Conservation (phyloP, 805 yeast genomes). For the Spathaspora gorwiae region DNA sequence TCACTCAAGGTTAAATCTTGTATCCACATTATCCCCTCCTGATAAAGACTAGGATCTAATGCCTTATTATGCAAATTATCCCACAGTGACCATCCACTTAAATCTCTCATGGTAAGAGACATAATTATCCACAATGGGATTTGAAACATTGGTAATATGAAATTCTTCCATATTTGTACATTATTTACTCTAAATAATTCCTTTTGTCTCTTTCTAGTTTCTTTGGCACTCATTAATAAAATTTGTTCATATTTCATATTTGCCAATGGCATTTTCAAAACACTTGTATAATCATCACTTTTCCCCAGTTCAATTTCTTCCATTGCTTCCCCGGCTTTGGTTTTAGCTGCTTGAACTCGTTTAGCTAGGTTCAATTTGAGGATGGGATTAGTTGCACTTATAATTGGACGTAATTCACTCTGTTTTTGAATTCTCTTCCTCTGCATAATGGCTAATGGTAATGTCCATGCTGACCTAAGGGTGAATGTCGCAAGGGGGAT, state of each 20-base stretch:
- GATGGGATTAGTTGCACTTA: conserved; percentile 73
- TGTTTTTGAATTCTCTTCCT: conserved; percentile 68
- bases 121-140: conserved; percentile 83
- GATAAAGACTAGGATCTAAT: conserved; percentile 45
- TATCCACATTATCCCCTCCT: conserved; percentile 60
- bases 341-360: conserved; percentile 36
- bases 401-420: conserved; percentile 63
- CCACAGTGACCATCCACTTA: conserved; percentile 65
- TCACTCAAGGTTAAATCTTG: conserved; percentile 57
- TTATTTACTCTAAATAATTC: conserved; percentile 58
- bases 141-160: conserved; percentile 72
- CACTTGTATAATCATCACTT: conserved; percentile 4
- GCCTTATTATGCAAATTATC: conserved; percentile 39
- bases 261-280: conserved; percentile 28
- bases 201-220: conserved; percentile 71
- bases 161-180: conserved; percentile 79
- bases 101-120: conserved; percentile 67
- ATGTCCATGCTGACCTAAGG: conserved; percentile 60
- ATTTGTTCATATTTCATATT: conserved; percentile 74
- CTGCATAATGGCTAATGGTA: conserved; percentile 75
- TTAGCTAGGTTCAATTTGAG: conserved; percentile 53
- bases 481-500: conserved; percentile 71
- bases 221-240: conserved; percentile 67
- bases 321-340: conserved; percentile 12
- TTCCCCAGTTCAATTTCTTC: conserved; percentile 12